Conservation (phyloP, 805 yeast species). For the Candida boleticola region DNA sequence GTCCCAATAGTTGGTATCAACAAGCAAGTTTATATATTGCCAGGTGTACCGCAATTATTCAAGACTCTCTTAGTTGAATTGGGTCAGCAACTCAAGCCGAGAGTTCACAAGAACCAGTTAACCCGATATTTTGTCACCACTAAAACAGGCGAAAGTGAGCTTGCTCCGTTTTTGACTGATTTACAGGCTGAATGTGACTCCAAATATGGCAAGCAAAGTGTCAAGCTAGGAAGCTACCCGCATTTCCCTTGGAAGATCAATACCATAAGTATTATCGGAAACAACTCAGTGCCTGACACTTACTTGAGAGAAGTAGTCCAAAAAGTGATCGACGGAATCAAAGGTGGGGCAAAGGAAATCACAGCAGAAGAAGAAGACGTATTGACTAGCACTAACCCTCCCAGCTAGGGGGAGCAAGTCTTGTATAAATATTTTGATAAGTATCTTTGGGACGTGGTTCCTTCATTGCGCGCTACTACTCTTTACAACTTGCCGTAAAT, state of each 20-base stretch:
- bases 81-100: slow-evolving; percentile 31
- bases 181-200: slow-evolving; percentile 45
- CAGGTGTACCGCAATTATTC: slow-evolving; percentile 82
- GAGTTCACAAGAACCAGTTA: slow-evolving; percentile 19
- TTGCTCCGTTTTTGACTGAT: slow-evolving; percentile 60
- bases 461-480: too few species aligned
- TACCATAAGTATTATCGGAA: slow-evolving; percentile 76
- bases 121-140: slow-evolving; percentile 63
- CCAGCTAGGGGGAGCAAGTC: background rate
- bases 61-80: slow-evolving; percentile 48
- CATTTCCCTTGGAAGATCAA: slow-evolving; percentile 62
- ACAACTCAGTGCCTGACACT: slow-evolving; percentile 23
- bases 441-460: background rate
- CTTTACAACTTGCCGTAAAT: background rate
- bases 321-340: slow-evolving; percentile 44
- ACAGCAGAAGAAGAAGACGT: slow-evolving; percentile 55
- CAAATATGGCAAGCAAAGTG: slow-evolving; percentile 25
- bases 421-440: slow-evolving; percentile 1
- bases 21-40: slow-evolving; percentile 65
- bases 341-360: slow-evolving; percentile 55
- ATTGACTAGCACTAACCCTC: slow-evolving; percentile 29
- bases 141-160: slow-evolving; percentile 54
- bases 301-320: slow-evolving; percentile 45
- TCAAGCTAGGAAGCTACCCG: slow-evolving; percentile 85
- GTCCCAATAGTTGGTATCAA: slow-evolving; percentile 79